phyloP scores from a whole-genome alignment of 192 early-diverging fungal species.

The Coemansia asiatica region DNA sequence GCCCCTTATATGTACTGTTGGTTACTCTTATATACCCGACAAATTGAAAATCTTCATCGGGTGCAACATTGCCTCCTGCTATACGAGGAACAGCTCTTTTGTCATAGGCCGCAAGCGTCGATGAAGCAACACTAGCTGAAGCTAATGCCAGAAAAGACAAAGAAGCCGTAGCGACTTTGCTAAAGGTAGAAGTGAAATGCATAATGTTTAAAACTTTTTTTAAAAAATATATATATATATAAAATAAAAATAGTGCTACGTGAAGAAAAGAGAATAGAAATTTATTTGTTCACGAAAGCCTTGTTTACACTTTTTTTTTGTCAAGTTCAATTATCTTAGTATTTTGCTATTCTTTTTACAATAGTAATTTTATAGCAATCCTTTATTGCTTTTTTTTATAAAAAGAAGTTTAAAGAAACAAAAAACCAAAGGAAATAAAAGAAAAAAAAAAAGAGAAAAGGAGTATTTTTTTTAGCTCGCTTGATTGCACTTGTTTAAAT shows the following conservation, averaged over 20 bases:
- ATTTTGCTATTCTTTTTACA: too few species aligned
- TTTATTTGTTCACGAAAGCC: too few species aligned
- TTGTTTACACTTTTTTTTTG: too few species aligned
- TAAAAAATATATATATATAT: background rate
- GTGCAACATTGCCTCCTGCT: conserved; percentile 28
- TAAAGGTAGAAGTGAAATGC: background rate
- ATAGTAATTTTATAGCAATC: too few species aligned
- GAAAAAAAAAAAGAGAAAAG: too few species aligned
- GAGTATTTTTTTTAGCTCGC: too few species aligned
- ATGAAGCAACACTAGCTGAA: background rate
- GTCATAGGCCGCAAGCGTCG: background rate
- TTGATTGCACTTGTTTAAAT: too few species aligned
- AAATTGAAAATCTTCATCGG: conserved; percentile 17
- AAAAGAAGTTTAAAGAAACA: background rate
- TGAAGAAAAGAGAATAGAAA: too few species aligned
- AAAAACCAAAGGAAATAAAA: too few species aligned
- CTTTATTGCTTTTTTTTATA: background rate
- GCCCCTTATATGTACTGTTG: background rate
- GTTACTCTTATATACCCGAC: conserved; percentile 24
- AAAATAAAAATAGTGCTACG: background rate
- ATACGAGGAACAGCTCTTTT: conserved; percentile 22
- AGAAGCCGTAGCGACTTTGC: background rate
- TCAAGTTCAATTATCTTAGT: too few species aligned
- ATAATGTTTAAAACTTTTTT: background rate
- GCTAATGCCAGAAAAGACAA: background rate